Conservation (phyloP, 1,139 yeast species). For the Petasospora fabianii region DNA sequence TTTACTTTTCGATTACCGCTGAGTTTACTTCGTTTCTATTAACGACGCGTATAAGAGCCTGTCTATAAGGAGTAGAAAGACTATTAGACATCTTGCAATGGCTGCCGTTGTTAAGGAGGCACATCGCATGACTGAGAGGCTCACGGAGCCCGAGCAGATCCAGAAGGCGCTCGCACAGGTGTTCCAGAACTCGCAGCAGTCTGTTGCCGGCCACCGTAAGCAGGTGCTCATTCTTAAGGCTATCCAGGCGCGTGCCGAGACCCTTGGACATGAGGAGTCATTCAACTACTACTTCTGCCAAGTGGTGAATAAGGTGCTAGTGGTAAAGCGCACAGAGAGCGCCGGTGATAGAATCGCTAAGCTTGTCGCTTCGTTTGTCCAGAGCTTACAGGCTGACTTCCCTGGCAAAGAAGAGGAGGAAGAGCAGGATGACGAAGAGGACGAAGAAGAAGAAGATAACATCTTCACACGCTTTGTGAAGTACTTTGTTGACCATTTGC, state of each 20-base stretch:
- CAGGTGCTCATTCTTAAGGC: constrained; percentile 61
- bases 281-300: constrained; percentile 60
- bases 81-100: constrained; percentile 1
- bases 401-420: constrained; percentile 33
- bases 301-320: constrained; percentile 60
- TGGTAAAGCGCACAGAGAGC: constrained; percentile 64
- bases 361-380: constrained; percentile 65
- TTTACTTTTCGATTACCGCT: constrained; percentile 10
- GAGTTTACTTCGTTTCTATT: constrained; percentile 1
- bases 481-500: constrained; percentile 57
- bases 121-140: constrained; percentile 10
- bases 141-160: constrained; percentile 30
- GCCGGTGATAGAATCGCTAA: constrained; percentile 78
- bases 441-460: constrained; percentile 37
- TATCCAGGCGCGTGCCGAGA: constrained; percentile 54
- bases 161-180: constrained; percentile 55
- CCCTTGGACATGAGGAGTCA: constrained; percentile 48
- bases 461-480: constrained; percentile 53
- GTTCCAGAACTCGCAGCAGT: constrained; percentile 76
- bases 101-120: constrained; percentile 19
- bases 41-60: not conserved
- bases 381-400: constrained; percentile 38
- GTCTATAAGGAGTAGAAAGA: not conserved
- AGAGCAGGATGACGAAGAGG: constrained; percentile 28
- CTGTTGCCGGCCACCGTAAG: constrained; percentile 74